Percentiles rank a stretch among this genome's conserved stretches.
Conservation (phyloP, 352 stramenopile species). For the Achlya hypogyna region DNA sequence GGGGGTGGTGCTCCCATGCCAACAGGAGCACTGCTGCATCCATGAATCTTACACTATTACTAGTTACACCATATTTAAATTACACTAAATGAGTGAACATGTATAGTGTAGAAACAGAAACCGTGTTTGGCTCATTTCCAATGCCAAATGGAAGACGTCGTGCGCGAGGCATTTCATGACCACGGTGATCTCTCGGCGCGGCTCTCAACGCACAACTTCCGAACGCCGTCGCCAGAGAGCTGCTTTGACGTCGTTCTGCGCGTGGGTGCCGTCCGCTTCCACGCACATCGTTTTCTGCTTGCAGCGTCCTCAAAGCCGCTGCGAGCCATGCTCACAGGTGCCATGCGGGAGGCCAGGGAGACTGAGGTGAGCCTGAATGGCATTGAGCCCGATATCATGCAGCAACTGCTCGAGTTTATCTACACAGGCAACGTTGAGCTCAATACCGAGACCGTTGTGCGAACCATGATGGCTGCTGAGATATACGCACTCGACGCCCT, state of each 20-base stretch:
- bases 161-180: constrained; percentile 11
- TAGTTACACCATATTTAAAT: too few relatives aligned
- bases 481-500: constrained; percentile 76
- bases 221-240: not conserved
- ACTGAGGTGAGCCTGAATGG: constrained; percentile 64
- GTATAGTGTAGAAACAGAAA: too few relatives aligned
- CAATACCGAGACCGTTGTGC: constrained; percentile 59
- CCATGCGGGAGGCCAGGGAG: constrained; percentile 63
- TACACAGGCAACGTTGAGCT: constrained; percentile 78
- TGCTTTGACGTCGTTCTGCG: constrained; percentile 17
- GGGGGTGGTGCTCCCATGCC: too few relatives aligned
- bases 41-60: too few relatives aligned
- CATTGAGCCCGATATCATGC: constrained; percentile 46
- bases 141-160: not conserved
- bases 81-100: too few relatives aligned
- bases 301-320: constrained; percentile 76
- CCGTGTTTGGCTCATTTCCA: too few relatives aligned
- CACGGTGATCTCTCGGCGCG: constrained; percentile 8
- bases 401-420: constrained; percentile 81
- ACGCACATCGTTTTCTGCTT: constrained; percentile 75
- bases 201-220: constrained; percentile 11
- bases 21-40: too few relatives aligned
- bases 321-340: constrained; percentile 71
- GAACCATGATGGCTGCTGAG: constrained; percentile 62
- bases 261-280: constrained; percentile 27